phyloP scores from a whole-genome alignment of 768 basidiomycete genomes.

The Nidula microcarpa region DNA sequence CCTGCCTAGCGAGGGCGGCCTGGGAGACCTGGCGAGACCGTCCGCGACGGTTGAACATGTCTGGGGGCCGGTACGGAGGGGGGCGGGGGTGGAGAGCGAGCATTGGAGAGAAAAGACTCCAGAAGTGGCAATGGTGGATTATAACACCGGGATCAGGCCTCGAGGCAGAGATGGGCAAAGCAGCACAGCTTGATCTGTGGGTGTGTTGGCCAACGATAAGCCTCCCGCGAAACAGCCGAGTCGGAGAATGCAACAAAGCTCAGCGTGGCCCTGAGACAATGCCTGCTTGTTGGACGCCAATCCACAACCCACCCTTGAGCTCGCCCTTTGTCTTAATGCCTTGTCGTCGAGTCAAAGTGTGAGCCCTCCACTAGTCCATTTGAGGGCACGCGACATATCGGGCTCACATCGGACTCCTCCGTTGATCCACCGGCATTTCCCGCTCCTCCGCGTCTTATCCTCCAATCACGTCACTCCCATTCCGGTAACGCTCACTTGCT shows the following conservation, averaged over 20 bases:
- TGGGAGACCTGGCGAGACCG: conserved; percentile 31
- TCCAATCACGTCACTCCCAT: conserved; percentile 7
- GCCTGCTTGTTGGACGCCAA: no score
- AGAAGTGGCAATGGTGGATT: conserved; percentile 3
- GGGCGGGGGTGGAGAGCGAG: conserved; percentile 7
- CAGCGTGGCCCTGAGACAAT: no score
- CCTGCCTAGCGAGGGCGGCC: conserved; percentile 38
- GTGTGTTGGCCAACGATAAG: no score
- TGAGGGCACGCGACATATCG: no score
- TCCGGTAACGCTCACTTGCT: not conserved
- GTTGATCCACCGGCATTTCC: not conserved
- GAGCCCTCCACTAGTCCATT: no score
- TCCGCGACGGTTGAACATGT: conserved; percentile 13
- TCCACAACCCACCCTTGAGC: no score
- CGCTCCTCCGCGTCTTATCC: conserved; percentile 8
- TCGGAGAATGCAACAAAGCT: no score
- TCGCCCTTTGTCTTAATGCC: no score
- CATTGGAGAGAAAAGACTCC: conserved; percentile 3
- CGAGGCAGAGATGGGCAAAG: conserved; percentile 8
- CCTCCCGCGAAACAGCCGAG: no score
- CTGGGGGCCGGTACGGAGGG: conserved; percentile 9
- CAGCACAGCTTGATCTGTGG: not conserved
- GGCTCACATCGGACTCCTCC: not conserved
- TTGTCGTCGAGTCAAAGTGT: no score
- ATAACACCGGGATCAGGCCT: conserved; percentile 10